Evolutionary conservation across 352 stramenopile genomes (phyloP).

Genomic region (Phytophthora chlamydospora): DNA sequence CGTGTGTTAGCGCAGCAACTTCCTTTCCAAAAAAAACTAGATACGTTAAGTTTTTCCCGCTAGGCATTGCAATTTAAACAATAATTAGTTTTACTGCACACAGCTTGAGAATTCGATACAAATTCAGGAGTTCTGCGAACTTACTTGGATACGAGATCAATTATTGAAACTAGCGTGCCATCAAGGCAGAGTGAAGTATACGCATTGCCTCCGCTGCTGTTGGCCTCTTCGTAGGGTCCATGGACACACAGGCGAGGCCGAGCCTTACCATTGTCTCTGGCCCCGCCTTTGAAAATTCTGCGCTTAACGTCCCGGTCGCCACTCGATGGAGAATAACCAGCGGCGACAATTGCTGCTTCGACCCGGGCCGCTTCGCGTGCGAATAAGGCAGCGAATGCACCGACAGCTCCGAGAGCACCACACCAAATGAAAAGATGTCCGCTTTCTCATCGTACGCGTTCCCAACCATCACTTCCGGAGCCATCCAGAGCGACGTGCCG

Average conservation of each 20-base stretch:
- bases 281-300: constrained; percentile 28
- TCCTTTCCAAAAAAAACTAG: too few species aligned
- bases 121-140: too few species aligned
- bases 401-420: constrained; percentile 43
- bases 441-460: constrained; percentile 38
- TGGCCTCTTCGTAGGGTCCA: not conserved
- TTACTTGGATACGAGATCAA: too few species aligned
- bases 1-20: too few species aligned
- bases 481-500: constrained; percentile 19
- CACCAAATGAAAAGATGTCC: constrained; percentile 40
- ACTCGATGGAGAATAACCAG: constrained; percentile 49
- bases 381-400: constrained; percentile 33
- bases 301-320: constrained; percentile 28
- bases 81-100: too few species aligned
- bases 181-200: too few species aligned
- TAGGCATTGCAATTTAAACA: too few species aligned
- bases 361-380: constrained; percentile 21
- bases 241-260: not conserved
- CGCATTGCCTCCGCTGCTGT: not conserved
- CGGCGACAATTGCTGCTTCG: constrained; percentile 32
- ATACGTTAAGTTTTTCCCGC: too few species aligned
- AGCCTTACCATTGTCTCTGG: not conserved
- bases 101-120: too few species aligned
- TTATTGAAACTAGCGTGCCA: too few species aligned
- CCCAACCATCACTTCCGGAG: constrained; percentile 26